Evolutionary conservation across 2,329 filamentous ascomycete species (phyloP).

Genomic region (Neofusicoccum kwambonambiense): DNA sequence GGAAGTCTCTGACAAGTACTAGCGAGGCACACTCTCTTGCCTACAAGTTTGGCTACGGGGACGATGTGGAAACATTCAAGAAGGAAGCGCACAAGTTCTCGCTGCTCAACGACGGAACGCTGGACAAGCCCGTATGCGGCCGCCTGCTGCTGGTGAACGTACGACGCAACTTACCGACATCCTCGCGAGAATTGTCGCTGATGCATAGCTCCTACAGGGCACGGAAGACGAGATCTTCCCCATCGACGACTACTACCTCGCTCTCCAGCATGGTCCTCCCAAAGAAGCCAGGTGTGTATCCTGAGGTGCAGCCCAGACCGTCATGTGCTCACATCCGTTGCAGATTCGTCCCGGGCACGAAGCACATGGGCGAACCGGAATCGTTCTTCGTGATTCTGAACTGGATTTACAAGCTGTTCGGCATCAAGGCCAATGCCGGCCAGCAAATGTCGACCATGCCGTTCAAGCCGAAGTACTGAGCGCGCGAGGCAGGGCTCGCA

Average conservation of each 20-base stretch:
- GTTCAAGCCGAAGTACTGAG: slow-evolving; percentile 46
- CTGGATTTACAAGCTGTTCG: slow-evolving; percentile 52
- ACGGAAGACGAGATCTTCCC: slow-evolving; percentile 62
- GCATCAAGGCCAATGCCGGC: slow-evolving; percentile 41
- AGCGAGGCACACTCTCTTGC: slow-evolving; percentile 49
- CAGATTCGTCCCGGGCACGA: slow-evolving; percentile 43
- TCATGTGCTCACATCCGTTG: background rate
- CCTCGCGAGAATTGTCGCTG: background rate
- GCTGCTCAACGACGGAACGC: slow-evolving; percentile 54
- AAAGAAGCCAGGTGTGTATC: slow-evolving; percentile 47
- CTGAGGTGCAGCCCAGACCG: background rate
- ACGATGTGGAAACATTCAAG: slow-evolving; percentile 45
- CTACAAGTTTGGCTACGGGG: slow-evolving; percentile 47
- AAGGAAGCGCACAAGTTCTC: slow-evolving; percentile 53
- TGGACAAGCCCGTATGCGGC: slow-evolving; percentile 50
- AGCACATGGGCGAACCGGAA: slow-evolving; percentile 54
- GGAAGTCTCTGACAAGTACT: background rate
- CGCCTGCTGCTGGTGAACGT: slow-evolving; percentile 56
- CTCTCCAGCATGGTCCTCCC: slow-evolving; percentile 51
- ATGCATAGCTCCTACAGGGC: slow-evolving; percentile 30
- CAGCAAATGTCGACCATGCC: slow-evolving; percentile 49
- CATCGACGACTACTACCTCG: slow-evolving; percentile 59
- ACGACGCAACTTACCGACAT: slow-evolving; percentile 5
- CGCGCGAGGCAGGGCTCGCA: background rate
- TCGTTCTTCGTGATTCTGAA: slow-evolving; percentile 49